Evolutionary conservation across 192 early-diverging fungal genomes (phyloP).

Genomic region (Dissophora ornata): DNA sequence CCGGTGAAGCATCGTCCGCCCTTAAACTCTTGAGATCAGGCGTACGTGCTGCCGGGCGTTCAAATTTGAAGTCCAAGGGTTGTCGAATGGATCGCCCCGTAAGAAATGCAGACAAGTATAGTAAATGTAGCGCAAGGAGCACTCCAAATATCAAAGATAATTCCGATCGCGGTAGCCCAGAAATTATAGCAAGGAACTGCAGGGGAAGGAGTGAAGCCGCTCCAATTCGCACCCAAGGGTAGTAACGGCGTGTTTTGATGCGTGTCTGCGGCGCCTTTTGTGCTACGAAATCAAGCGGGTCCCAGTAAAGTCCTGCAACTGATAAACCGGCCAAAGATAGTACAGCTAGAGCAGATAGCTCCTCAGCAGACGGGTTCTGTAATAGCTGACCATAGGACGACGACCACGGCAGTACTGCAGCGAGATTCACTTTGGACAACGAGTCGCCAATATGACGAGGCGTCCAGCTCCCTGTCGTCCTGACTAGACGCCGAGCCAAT

Average conservation of each 20-base stretch:
- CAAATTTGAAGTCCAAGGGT: constrained; percentile 16
- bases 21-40: background rate
- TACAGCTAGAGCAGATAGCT: background rate
- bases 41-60: background rate
- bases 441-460: background rate
- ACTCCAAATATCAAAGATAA: background rate
- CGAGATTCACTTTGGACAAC: background rate
- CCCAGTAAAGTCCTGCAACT: constrained; percentile 18
- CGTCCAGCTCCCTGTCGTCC: constrained; percentile 2
- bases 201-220: background rate
- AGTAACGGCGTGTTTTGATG: constrained; percentile 17
- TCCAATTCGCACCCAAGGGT: background rate
- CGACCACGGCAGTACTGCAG: constrained; percentile 11
- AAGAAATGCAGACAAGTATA: constrained; percentile 2
- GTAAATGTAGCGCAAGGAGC: background rate
- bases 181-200: background rate
- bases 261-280: constrained; percentile 14
- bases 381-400: constrained; percentile 4
- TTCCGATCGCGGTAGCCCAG: background rate
- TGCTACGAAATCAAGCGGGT: constrained; percentile 13
- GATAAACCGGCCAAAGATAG: background rate
- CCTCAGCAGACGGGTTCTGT: background rate
- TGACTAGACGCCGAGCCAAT: background rate
- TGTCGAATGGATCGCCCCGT: constrained; percentile 10
- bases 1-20: background rate